Percentiles rank a stretch among this genome's conserved stretches.
Evolutionary conservation across 2,329 filamentous ascomycete species (phyloP).

Genomic region (Aureobasidium namibiae): DNA sequence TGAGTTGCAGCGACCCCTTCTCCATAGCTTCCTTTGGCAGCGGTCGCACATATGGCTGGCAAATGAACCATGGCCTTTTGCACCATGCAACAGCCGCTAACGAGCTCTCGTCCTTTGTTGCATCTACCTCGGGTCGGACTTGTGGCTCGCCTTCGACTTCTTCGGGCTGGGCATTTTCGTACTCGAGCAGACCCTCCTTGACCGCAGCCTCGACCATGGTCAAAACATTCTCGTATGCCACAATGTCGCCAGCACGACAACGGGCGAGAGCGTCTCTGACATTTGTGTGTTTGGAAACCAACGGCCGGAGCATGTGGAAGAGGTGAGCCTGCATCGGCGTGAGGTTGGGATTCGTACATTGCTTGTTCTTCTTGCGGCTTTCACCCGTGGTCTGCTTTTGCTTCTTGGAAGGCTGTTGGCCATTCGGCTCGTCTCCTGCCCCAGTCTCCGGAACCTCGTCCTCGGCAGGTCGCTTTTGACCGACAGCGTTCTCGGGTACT

Average conservation of each 20-base stretch:
- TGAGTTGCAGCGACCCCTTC: conserved; percentile 66
- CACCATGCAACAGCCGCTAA: conserved; percentile 62
- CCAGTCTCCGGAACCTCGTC: conserved; percentile 17
- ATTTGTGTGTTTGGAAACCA: conserved; percentile 72
- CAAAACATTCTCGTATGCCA: conserved; percentile 68
- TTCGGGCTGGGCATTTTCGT: conserved; percentile 24
- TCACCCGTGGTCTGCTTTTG: conserved; percentile 38
- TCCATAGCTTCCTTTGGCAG: conserved; percentile 79
- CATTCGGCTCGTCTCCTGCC: conserved; percentile 21
- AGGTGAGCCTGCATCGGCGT: conserved; percentile 81
- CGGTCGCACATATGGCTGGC: conserved; percentile 77
- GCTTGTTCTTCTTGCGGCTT: conserved; percentile 37
- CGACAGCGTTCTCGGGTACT: background rate
- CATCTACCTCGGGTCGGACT: conserved; percentile 19
- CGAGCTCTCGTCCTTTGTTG: conserved; percentile 24
- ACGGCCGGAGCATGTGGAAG: conserved; percentile 79
- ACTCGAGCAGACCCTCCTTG: conserved; percentile 63
- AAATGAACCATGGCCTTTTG: conserved; percentile 80
- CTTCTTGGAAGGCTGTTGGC: conserved; percentile 36
- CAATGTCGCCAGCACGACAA: conserved; percentile 60
- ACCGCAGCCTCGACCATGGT: conserved; percentile 66
- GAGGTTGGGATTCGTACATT: conserved; percentile 50
- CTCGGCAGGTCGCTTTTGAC: conserved; percentile 26
- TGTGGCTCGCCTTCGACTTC: conserved; percentile 14
- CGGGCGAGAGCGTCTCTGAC: conserved; percentile 77